phyloP scores from a whole-genome alignment of 148 eudicot genomes.

The Chenopodium suecicum region DNA sequence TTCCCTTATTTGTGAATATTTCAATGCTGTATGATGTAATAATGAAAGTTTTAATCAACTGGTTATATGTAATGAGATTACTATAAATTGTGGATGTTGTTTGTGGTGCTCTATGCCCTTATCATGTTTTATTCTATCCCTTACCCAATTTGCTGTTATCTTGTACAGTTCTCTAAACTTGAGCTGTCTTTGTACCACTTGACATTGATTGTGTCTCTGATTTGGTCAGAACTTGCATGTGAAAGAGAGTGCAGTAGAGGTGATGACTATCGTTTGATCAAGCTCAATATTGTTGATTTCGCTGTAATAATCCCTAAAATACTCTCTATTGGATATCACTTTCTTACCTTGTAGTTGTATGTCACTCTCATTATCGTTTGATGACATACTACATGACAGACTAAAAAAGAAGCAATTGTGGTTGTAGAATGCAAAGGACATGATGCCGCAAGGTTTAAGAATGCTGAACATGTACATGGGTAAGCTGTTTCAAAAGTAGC shows the following conservation, averaged over 20 bases:
- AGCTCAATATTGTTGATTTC: conserved; percentile 77
- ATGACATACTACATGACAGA: conserved; percentile 36
- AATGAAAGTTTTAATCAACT: not conserved
- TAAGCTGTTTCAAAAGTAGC: conserved; percentile 29
- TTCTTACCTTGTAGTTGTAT: not conserved
- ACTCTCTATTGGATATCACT: not conserved
- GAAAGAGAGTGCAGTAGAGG: conserved; percentile 99
- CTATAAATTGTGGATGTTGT: not conserved
- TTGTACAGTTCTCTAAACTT: not conserved
- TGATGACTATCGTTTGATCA: conserved; percentile 94
- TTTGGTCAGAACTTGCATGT: conserved; percentile 60
- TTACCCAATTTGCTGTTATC: not conserved
- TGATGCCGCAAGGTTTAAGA: conserved; percentile 86
- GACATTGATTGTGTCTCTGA: not conserved
- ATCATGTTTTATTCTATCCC: not conserved
- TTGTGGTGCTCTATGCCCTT: not conserved
- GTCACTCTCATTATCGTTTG: not conserved
- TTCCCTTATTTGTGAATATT: not conserved
- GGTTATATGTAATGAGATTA: not conserved
- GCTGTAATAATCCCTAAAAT: conserved; percentile 36
- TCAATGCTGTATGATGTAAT: not conserved
- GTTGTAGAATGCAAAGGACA: conserved; percentile 97
- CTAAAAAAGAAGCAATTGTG: conserved; percentile 58
- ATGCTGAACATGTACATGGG: conserved; percentile 91
- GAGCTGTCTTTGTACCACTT: not conserved